These are phyloP conservation scores for Chenopodium quinoa DNA, from an alignment of 148 eudicot species.

Conservation along the genomic window DNA sequence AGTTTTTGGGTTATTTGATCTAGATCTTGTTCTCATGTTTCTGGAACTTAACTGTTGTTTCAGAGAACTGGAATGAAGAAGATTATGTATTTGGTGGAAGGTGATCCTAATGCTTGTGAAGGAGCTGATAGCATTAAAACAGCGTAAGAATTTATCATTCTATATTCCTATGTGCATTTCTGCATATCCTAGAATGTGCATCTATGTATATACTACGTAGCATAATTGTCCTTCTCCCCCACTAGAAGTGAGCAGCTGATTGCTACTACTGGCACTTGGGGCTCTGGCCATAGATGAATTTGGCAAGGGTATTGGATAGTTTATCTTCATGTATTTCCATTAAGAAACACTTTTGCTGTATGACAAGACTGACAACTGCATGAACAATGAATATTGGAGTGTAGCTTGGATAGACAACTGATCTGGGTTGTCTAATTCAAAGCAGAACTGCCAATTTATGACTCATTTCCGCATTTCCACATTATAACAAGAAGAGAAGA, in stretches of 20 bases:
- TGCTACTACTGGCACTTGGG: not conserved
- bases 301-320: not conserved
- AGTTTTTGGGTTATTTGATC: not conserved
- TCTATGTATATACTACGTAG: not conserved
- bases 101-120: slow-evolving; percentile 84
- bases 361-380: not conserved
- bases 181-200: not conserved
- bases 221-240: not conserved
- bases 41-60: slow-evolving; percentile 11
- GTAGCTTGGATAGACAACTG: not conserved
- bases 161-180: not conserved
- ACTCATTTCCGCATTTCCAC: too few species aligned
- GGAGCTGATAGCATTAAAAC: slow-evolving; percentile 96
- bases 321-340: not conserved
- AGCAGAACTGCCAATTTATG: not conserved
- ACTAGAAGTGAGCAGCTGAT: not conserved
- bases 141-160: slow-evolving; percentile 54
- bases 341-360: not conserved
- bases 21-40: not conserved
- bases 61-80: slow-evolving; percentile 94
- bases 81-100: slow-evolving; percentile 92
- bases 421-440: not conserved
- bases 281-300: not conserved
- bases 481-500: not conserved
- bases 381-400: not conserved